Evolutionary conservation across 306 rosid genomes (phyloP).

Genomic region (Lotus japonicus): DNA sequence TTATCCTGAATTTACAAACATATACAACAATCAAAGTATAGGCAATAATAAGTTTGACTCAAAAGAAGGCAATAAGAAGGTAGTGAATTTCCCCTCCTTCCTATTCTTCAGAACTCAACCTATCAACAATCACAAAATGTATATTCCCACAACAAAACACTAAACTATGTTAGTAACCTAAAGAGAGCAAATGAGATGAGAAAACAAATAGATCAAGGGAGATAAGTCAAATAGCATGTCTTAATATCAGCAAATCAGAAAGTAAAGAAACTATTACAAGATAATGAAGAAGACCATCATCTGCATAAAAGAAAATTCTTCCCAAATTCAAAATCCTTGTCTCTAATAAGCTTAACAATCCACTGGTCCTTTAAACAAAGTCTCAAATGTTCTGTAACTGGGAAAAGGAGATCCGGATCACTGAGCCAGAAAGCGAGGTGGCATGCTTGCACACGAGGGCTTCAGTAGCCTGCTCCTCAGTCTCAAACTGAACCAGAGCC

Average conservation of each 20-base stretch:
- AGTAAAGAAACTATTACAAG: constrained; percentile 42
- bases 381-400: constrained; percentile 60
- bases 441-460: constrained; percentile 94
- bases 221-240: constrained; percentile 19
- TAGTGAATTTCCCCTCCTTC: constrained; percentile 11
- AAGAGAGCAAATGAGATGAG: constrained; percentile 32
- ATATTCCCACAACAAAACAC: background rate
- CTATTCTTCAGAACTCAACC: constrained; percentile 33
- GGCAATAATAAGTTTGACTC: background rate
- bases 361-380: constrained; percentile 1
- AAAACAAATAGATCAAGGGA: constrained; percentile 17
- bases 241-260: constrained; percentile 31
- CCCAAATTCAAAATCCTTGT: constrained; percentile 40
- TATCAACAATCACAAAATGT: constrained; percentile 24
- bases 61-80: background rate
- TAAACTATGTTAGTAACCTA: constrained; percentile 28
- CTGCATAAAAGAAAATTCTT: constrained; percentile 28
- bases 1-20: constrained; percentile 43
- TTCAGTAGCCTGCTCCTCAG: constrained; percentile 88
- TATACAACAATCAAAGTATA: constrained; percentile 21
- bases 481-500: constrained; percentile 75
- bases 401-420: constrained; percentile 79
- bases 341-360: constrained; percentile 37
- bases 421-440: constrained; percentile 59
- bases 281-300: constrained; percentile 32